Base-by-base conservation (phyloP, 2,329 filamentous ascomycete genomes). In the Apiospora saccharicola region DNA sequence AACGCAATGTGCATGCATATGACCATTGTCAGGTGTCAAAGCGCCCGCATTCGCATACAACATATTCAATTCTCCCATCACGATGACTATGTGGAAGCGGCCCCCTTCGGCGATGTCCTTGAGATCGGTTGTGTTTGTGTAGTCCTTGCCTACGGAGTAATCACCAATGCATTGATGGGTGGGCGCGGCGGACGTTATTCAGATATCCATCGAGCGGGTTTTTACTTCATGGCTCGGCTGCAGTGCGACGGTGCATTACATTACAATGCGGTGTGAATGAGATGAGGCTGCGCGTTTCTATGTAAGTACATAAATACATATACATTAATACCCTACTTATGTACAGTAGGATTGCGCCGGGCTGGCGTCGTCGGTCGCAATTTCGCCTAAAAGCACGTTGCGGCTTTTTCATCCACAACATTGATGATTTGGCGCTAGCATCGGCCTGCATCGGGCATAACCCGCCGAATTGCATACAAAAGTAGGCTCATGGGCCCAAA, bases 111-210 rank as follows among this genome's bases (percentile, higher is more conserved):
- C n/a, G 34, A 34, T 49, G 12, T 22, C 57, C 34, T 24, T 64
- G 5, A 5, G 57, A 41, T 64, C 57, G 24, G 22, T 19, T 57
- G 57, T 41, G 57, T 41, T 34, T 41, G 57, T 64, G 57, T 41
- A 19, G 57, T 64, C 57, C 57, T 14, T 64, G 57, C 41, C 34
- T 64, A 30, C 26, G 26, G 26, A 30, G 26, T 30, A 37, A 64
- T 64, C 57, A 41, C 57, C 57, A 64, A 41, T 64, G 57, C 57
- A 64, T 64, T 64, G 57, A 64, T 64, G 57, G 26, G 16, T 24
- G 26, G 49, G 13, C 14, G 16, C 16, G 43, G 46, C 22, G 8
- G 22, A 8, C 5, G 10, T 5, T 24, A 14, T 64, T 41, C 57
- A n/a, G 34, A n/a, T 41, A 64, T 41, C 57, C 57, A 64, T 64